These are phyloP conservation scores for Hysterangium stoloniferum DNA, from an alignment of 768 basidiomycete species.

Conservation along the genomic window DNA sequence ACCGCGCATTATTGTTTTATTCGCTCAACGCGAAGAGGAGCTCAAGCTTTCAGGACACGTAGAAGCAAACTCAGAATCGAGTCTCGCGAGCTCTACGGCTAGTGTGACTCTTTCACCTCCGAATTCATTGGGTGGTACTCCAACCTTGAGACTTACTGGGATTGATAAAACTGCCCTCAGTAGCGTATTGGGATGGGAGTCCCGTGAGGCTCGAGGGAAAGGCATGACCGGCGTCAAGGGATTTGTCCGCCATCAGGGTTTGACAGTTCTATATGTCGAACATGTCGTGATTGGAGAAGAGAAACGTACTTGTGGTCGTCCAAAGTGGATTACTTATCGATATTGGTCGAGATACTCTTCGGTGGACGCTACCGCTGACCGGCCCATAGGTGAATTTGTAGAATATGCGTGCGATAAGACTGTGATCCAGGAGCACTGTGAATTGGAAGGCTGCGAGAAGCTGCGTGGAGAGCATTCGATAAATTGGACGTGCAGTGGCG, in stretches of 20 bases:
- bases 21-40: conserved; percentile 43
- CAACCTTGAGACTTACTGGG: conserved; percentile 36
- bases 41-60: conserved; percentile 12
- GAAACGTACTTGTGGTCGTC: conserved; percentile 33
- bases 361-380: conserved; percentile 19
- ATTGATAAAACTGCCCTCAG: conserved; percentile 48
- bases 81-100: conserved; percentile 1
- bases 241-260: conserved; percentile 51
- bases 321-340: conserved; percentile 43
- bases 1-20: conserved; percentile 40
- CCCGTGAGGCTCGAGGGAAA: conserved; percentile 30
- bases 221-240: conserved; percentile 44
- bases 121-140: conserved; percentile 3
- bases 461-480: conserved; percentile 37
- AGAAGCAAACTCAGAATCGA: background rate
- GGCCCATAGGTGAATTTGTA: conserved; percentile 8
- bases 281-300: conserved; percentile 22
- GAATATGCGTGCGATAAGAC: conserved; percentile 8
- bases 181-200: conserved; percentile 57
- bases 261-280: conserved; percentile 43
- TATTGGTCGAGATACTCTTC: conserved; percentile 38
- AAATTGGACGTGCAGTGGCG: conserved; percentile 32
- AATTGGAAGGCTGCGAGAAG: conserved; percentile 17
- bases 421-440: conserved; percentile 17
- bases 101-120: conserved; percentile 1